These are phyloP conservation scores for Pistacia atlantica DNA, from an alignment of 345 rosid species.

Conservation along the genomic window DNA sequence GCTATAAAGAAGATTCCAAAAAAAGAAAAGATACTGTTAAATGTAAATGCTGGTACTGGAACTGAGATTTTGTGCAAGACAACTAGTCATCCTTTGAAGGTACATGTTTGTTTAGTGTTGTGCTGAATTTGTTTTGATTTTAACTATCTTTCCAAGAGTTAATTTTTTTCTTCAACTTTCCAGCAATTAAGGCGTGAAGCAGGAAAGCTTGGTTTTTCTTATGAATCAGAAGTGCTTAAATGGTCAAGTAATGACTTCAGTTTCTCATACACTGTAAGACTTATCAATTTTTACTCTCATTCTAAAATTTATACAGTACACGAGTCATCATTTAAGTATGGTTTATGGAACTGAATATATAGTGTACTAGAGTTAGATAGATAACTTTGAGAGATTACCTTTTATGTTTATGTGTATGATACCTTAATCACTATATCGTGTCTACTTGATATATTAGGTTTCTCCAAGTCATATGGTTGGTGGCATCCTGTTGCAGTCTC, in stretches of 20 bases:
- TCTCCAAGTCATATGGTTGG: constrained; percentile 63
- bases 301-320: not conserved
- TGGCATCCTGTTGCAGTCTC: constrained; percentile 77
- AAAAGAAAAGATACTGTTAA: constrained; percentile 75
- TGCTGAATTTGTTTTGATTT: not conserved
- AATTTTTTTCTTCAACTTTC: constrained; percentile 5
- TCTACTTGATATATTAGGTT: constrained; percentile 41
- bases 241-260: constrained; percentile 78
- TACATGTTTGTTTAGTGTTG: constrained; percentile 22
- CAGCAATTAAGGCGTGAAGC: constrained; percentile 67
- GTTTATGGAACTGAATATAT: constrained; percentile 2
- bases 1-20: constrained; percentile 72
- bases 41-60: constrained; percentile 63
- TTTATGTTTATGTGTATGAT: not conserved
- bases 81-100: constrained; percentile 90
- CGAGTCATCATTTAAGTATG: not conserved
- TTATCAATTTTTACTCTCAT: not conserved
- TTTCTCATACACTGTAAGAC: constrained; percentile 70
- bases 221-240: constrained; percentile 82
- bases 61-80: constrained; percentile 63
- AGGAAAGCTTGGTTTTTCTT: constrained; percentile 60
- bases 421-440: constrained; percentile 5
- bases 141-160: not conserved
- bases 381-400: not conserved
- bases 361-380: constrained; percentile 17